Evolutionary conservation across 176 grass and related monocot genomes (phyloP), one percentile per base, ranked within the genome.

Genomic region (Luzula sylvatica): DNA sequence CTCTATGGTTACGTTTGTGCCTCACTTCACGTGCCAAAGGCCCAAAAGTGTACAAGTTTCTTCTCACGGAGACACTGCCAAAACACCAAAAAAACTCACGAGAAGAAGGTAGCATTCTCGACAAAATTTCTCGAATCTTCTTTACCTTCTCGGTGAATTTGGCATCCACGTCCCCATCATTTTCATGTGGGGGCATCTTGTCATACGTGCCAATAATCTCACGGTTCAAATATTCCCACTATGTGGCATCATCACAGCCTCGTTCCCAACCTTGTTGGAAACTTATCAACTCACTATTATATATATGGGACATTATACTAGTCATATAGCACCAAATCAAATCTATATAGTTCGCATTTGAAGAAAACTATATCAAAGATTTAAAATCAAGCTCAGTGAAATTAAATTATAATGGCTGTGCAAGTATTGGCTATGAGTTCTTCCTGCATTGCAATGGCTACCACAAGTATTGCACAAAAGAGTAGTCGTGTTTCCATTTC

Each of bases 21-120:
- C 24, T 26, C 55, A 42, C 29, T 59, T 59, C 55, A 12, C 55
- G 55, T 42, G 55, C 55, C 55, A 59, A 59, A 59, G 38, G 12
- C 28, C 30, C 1, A 35, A 35, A 35, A 7, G 7, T 35, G 7
- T 35, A 4, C 30, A 35, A 35, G 7, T 35, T 35, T 35, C 5
- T 7, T 35, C 30, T 35, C 30, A 35, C 30, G 5, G 30, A 7
- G 7, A 35, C 15, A 23, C 29, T 11, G 29, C 0, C 2, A 20
- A 39, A 42, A 6, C 3, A 26, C 15, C 49, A 28, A 13, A 12
- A 16, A n/a, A 35, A 3, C 11, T 12, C 54, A 39, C 11, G 1
- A 17, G 24, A 40, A 45, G 27, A 13, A 17, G 4, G 3, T 15
- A 23, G 2, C 3, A 28, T 3, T 2, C 11, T 3, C 15, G 26